These are phyloP conservation scores for Hanseniaspora vineae DNA, from an alignment of 805 yeast genomes.

Conservation along the genomic window DNA sequence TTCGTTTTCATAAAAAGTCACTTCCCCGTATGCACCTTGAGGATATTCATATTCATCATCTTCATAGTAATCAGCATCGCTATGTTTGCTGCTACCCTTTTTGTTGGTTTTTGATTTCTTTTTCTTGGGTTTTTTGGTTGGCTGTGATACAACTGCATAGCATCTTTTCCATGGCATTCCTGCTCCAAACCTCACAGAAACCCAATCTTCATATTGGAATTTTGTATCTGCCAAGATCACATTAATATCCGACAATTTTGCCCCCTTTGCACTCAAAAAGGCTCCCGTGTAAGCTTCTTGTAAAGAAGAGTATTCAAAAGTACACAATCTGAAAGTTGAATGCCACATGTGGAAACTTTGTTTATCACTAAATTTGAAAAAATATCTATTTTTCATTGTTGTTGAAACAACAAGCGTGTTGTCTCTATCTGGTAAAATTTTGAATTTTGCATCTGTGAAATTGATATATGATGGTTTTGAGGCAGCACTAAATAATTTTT, in stretches of 20 bases:
- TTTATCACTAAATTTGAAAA: slow-evolving; percentile 61
- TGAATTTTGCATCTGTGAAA: slow-evolving; percentile 79
- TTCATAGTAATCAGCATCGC: not conserved
- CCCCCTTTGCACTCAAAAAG: slow-evolving; percentile 79
- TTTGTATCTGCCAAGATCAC: slow-evolving; percentile 77
- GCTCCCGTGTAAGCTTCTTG: slow-evolving; percentile 98
- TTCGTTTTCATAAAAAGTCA: slow-evolving; percentile 73
- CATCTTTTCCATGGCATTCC: slow-evolving; percentile 98
- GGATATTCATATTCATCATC: slow-evolving; percentile 11
- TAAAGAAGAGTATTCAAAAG: slow-evolving; percentile 66
- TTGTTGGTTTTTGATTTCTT: slow-evolving; percentile 28
- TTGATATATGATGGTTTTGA: slow-evolving; percentile 79
- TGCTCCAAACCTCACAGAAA: slow-evolving; percentile 83
- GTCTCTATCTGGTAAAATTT: slow-evolving; percentile 41
- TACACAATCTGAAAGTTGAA: slow-evolving; percentile 67
- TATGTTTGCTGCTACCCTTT: slow-evolving; percentile 7
- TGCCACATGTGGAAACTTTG: slow-evolving; percentile 66
- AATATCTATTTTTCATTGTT: slow-evolving; percentile 76
- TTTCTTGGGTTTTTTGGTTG: slow-evolving; percentile 31
- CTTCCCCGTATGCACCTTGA: slow-evolving; percentile 39
- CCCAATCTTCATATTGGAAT: slow-evolving; percentile 87
- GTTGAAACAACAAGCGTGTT: slow-evolving; percentile 82
- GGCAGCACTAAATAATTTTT: slow-evolving; percentile 41
- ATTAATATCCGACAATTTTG: slow-evolving; percentile 73
- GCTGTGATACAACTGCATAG: slow-evolving; percentile 76